Evolutionary conservation across 2,329 filamentous ascomycete genomes (phyloP), one percentile per base, ranked within the genome.

Genomic region (Parafenestella ontariensis): DNA sequence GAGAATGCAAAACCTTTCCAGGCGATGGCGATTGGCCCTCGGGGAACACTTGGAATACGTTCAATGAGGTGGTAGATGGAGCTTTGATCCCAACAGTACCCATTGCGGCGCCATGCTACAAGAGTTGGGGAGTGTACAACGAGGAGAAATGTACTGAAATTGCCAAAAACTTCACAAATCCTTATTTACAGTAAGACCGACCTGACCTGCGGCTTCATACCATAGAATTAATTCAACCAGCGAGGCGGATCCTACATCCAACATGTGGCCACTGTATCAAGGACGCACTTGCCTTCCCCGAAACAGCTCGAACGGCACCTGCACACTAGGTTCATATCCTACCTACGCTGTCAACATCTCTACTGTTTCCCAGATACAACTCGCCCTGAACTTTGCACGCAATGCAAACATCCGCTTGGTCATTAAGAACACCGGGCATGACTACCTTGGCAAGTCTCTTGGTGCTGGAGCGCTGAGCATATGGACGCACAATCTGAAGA

Each of bases 401-500:
- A 51, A 48, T 3, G 52, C 52, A 18, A 69, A 73, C 24, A 62
- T 73, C 8, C 66, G 69, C 7, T 60, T 72, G 1, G 65, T 69
- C 1, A 59, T 74, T 34, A 58, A 59, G 11, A 73, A 70, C 41
- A 71, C 70, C 8, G 69, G 68, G 6, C 71, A 73, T 46, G 63
- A 68, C 42, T 72, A 68, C 44, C 57, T 62, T n/a, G 62, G 64
- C 13, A 59, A 58, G n/a, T 64, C 56, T 11, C 54, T 53, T 8
- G 62, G 61, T 18, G 59, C 54, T 5, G 51, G 54, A 34, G 54
- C 61, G 9, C 49, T 66, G 13, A 49, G 49, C 26, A 47, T 68
- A 13, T 68, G 64, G 63, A 66, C 60, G 17, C 64, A 63, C 42
- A 29, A 61, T 34, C 47, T 66, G n/a, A 68, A 68, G 44, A 39